Conservation (phyloP, 352 stramenopile species). For the Globisporangium solare region DNA sequence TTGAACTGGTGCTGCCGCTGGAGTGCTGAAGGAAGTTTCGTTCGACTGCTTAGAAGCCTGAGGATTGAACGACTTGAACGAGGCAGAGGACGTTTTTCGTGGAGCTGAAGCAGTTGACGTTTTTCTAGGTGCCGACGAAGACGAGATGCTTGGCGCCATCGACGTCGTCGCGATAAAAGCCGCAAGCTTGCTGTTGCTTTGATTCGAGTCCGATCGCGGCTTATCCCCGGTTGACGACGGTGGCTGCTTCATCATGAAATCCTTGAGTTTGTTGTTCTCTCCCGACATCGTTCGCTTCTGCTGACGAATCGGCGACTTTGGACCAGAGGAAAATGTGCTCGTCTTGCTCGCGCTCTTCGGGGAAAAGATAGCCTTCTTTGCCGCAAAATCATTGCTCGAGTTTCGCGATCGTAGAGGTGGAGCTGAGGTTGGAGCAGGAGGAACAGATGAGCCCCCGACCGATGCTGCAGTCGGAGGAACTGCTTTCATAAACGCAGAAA, state of each 20-base stretch:
- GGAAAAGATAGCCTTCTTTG: constrained; percentile 58
- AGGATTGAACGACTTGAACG: constrained; percentile 30
- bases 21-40: constrained; percentile 8
- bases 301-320: constrained; percentile 10
- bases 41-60: constrained; percentile 1
- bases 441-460: constrained; percentile 1
- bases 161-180: constrained; percentile 71
- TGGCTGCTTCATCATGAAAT: constrained; percentile 77
- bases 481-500: constrained; percentile 27
- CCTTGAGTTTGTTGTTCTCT: constrained; percentile 58
- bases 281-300: constrained; percentile 11
- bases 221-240: constrained; percentile 29
- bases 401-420: constrained; percentile 24
- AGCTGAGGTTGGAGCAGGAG: constrained; percentile 23
- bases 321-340: constrained; percentile 12
- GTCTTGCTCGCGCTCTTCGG: constrained; percentile 22
- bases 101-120: constrained; percentile 14
- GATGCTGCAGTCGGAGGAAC: constrained; percentile 19
- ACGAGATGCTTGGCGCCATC: constrained; percentile 26
- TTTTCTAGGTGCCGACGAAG: constrained; percentile 8
- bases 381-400: constrained; percentile 46
- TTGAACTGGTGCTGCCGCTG: background rate
- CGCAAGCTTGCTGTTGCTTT: constrained; percentile 58
- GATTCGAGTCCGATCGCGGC: constrained; percentile 40
- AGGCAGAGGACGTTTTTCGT: constrained; percentile 15